Conservation (phyloP, 371 early-diverging fungal genomes). For the Zancudomyces culisetae region DNA sequence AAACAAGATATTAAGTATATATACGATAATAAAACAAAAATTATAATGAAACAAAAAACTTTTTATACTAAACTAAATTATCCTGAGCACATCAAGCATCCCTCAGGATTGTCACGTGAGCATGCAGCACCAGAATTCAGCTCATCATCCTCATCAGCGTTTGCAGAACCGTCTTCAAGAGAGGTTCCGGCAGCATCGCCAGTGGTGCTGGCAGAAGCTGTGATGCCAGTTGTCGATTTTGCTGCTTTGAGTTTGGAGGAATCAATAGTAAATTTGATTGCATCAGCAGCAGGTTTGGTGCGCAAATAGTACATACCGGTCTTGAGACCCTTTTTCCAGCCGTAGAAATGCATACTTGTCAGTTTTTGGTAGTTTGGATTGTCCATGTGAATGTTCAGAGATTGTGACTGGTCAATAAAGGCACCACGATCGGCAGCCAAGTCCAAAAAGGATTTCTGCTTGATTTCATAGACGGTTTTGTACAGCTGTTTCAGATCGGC, state of each 20-base stretch:
- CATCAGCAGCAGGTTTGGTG: constrained; percentile 91
- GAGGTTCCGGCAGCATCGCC: neutral
- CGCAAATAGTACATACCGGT: constrained; percentile 99
- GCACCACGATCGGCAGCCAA: constrained; percentile 91
- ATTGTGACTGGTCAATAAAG: constrained; percentile 97
- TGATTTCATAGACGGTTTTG: constrained; percentile 98
- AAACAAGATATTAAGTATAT: no score
- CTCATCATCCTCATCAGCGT: constrained; percentile 17
- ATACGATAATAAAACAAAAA: no score
- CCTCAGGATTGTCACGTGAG: constrained; percentile 77
- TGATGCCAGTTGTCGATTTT: constrained; percentile 4
- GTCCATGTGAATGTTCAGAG: constrained; percentile 92
- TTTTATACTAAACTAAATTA: no score
- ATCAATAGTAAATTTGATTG: constrained; percentile 84
- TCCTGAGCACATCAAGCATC: constrained; percentile 77
- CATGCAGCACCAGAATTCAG: constrained; percentile 49
- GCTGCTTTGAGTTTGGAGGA: constrained; percentile 10
- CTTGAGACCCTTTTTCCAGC: constrained; percentile 97
- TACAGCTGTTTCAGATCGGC: constrained; percentile 86
- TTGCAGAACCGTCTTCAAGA: constrained; percentile 24
- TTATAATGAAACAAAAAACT: no score
- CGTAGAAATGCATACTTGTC: constrained; percentile 98
- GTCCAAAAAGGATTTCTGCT: constrained; percentile 70
- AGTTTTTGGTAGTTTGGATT: constrained; percentile 81
- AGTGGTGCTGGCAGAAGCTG: neutral